Conservation (phyloP, 345 rosid species). For the Citrus cavaleriei region DNA sequence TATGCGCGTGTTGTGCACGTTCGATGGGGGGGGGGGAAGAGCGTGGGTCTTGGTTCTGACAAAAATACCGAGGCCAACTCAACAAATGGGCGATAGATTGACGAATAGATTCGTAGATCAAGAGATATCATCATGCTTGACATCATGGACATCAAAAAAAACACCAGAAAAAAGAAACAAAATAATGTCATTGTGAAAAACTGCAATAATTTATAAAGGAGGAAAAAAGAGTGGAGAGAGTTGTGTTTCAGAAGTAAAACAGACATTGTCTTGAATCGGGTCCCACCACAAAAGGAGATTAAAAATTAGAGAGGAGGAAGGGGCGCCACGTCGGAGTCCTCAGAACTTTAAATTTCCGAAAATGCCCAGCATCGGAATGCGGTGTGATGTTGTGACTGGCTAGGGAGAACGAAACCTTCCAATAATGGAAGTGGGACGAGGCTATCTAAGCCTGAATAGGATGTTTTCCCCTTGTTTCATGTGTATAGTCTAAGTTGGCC, state of each 20-base stretch:
- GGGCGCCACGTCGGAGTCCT: slow-evolving; percentile 29
- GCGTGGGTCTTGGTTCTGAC: slow-evolving; percentile 34
- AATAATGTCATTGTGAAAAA: neutral
- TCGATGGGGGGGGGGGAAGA: neutral
- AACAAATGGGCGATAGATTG: slow-evolving; percentile 24
- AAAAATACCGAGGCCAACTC: slow-evolving; percentile 45
- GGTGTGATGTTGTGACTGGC: slow-evolving; percentile 1
- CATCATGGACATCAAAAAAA: slow-evolving; percentile 27
- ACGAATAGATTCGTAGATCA: slow-evolving; percentile 47
- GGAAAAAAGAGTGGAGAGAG: neutral
- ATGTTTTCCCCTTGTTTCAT: slow-evolving; percentile 24
- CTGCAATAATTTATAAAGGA: no score
- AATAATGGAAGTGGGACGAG: slow-evolving; percentile 68
- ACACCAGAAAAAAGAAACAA: neutral
- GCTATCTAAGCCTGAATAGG: slow-evolving; percentile 23
- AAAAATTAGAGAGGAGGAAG: neutral
- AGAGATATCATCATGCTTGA: slow-evolving; percentile 37
- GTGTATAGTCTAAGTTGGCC: neutral
- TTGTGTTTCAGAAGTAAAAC: slow-evolving; percentile 32
- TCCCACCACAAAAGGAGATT: neutral
- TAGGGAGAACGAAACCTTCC: slow-evolving; percentile 40
- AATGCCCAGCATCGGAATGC: neutral
- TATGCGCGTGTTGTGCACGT: slow-evolving; percentile 1
- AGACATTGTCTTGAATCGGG: slow-evolving; percentile 15
- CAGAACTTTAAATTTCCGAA: slow-evolving; percentile 10